These are phyloP conservation scores for Diplodia sapinea DNA, from an alignment of 2,329 filamentous ascomycete genomes.

Conservation along the genomic window DNA sequence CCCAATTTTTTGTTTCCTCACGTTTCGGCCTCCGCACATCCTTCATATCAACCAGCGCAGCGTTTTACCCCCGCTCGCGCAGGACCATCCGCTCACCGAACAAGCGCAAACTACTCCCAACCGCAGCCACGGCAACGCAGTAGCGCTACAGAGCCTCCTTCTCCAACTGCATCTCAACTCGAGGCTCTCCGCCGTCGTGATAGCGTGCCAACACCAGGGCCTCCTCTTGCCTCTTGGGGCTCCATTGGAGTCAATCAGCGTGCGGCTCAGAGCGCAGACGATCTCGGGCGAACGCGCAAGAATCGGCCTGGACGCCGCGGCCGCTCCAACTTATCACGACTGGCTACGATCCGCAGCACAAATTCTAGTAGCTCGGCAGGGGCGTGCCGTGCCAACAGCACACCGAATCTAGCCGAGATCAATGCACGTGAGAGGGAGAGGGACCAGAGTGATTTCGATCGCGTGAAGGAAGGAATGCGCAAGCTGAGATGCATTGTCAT, in stretches of 20 bases:
- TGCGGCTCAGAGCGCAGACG: conserved; percentile 27
- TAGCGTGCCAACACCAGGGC: conserved; percentile 9
- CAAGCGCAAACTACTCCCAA: neutral
- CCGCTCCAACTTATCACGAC: neutral
- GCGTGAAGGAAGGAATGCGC: conserved; percentile 12
- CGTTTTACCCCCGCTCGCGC: neutral
- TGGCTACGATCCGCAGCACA: conserved; percentile 25
- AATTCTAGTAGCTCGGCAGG: neutral
- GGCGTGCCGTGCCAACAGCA: neutral
- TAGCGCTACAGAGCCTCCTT: neutral
- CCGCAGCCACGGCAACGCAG: neutral
- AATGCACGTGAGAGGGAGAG: conserved; percentile 14
- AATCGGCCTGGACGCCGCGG: neutral
- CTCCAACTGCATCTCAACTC: neutral
- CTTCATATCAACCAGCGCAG: neutral
- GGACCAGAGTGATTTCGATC: conserved; percentile 1
- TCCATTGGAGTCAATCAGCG: conserved; percentile 5
- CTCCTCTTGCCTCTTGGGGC: neutral
- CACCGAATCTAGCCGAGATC: conserved; percentile 3
- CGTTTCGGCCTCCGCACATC: conserved; percentile 2
- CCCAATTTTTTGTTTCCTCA: neutral
- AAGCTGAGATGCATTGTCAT: conserved; percentile 23
- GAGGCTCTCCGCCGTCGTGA: conserved; percentile 17
- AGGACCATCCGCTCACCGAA: neutral
- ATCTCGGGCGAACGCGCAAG: neutral